Evolutionary conservation across 2,329 filamentous ascomycete species (phyloP).

Genomic region (Ophiostoma sp.): DNA sequence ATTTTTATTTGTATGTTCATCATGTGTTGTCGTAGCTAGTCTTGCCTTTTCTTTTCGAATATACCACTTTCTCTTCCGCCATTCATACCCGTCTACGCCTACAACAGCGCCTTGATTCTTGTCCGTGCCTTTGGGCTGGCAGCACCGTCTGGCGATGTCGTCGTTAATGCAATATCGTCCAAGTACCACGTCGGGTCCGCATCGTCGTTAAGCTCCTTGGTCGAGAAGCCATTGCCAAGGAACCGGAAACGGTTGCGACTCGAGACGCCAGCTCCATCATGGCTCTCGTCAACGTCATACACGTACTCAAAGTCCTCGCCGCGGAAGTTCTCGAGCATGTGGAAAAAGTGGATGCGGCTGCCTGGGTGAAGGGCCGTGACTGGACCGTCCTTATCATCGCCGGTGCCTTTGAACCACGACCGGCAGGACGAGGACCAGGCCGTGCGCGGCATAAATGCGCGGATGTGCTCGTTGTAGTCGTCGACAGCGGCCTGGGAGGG

Average conservation of each 20-base stretch:
- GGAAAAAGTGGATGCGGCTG: conserved; percentile 53
- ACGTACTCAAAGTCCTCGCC: conserved; percentile 57
- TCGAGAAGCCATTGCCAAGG: conserved; percentile 55
- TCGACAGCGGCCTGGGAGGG: conserved; percentile 49
- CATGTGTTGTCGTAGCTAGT: not conserved
- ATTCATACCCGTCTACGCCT: not conserved
- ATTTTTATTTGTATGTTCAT: not conserved
- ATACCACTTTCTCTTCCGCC: not conserved
- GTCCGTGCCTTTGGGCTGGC: not conserved
- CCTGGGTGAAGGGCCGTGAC: conserved; percentile 54
- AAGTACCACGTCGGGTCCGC: conserved; percentile 49
- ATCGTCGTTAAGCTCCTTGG: conserved; percentile 43
- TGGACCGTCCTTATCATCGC: conserved; percentile 43
- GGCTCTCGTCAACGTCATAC: conserved; percentile 37
- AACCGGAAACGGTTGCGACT: conserved; percentile 50
- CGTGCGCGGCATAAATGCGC: conserved; percentile 54
- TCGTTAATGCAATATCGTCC: conserved; percentile 28
- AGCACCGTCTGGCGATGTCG: not conserved
- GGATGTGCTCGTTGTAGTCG: conserved; percentile 53
- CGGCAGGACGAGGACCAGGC: conserved; percentile 50
- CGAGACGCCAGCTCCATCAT: conserved; percentile 27
- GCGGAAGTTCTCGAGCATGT: conserved; percentile 52
- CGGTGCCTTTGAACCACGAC: conserved; percentile 55
- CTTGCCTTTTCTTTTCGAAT: not conserved
- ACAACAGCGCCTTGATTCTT: not conserved